phyloP scores from a whole-genome alignment of 2,329 filamentous ascomycete genomes.

The Colletotrichum tabaci region DNA sequence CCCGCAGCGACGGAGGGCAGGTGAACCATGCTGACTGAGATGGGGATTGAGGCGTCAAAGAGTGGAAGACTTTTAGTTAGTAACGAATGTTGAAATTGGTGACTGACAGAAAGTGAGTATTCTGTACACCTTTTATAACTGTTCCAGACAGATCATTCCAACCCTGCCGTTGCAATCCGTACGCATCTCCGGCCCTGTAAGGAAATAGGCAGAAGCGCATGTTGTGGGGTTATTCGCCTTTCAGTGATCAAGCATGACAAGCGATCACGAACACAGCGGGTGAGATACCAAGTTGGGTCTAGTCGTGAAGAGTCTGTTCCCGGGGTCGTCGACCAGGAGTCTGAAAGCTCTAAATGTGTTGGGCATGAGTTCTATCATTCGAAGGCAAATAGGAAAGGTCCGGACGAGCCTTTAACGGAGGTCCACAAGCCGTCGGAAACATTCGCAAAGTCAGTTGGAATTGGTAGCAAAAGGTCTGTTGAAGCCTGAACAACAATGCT shows the following conservation, averaged over 20 bases:
- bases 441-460: neutral
- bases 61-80: neutral
- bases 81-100: too few relatives aligned
- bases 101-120: neutral
- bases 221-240: neutral
- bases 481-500: neutral
- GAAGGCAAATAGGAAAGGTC: neutral
- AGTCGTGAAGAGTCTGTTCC: neutral
- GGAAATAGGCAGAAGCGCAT: constrained; percentile 11
- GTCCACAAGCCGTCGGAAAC: neutral
- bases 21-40: constrained; percentile 6
- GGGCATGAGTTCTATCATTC: neutral
- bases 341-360: neutral
- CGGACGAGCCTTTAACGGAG: too few relatives aligned
- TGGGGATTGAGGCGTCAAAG: neutral
- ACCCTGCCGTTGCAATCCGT: too few relatives aligned
- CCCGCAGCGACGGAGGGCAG: constrained; percentile 2
- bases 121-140: neutral
- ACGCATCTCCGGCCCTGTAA: too few relatives aligned
- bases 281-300: neutral
- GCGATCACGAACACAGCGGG: neutral
- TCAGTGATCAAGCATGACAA: neutral
- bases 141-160: neutral
- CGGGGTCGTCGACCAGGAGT: neutral
- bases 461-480: neutral